Conservation (phyloP, 2,329 filamentous ascomycete species). For the Akanthomyces lecanii region DNA sequence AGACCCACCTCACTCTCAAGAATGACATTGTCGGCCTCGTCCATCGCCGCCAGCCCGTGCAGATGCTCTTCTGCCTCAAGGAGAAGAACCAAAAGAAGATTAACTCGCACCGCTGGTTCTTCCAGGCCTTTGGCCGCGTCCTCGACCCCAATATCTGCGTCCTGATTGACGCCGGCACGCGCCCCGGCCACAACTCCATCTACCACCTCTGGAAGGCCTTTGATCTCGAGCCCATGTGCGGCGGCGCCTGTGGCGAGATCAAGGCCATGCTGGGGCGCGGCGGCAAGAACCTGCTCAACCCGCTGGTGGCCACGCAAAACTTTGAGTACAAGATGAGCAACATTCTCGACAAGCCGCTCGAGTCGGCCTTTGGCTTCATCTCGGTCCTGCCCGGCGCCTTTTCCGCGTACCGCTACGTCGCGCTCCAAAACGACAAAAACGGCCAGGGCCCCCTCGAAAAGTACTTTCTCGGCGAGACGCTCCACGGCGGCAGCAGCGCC, state of each 20-base stretch:
- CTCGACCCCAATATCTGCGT: conserved; percentile 96
- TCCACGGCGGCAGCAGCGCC: conserved; percentile 85
- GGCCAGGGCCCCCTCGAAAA: conserved; percentile 89
- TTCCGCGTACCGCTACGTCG: conserved; percentile 94
- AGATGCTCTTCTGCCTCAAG: conserved; percentile 96
- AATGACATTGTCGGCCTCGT: conserved; percentile 83
- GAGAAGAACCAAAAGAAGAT: conserved; percentile 99
- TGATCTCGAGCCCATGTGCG: conserved; percentile 95
- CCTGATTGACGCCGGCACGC: conserved; percentile 91
- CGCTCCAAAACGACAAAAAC: conserved; percentile 94
- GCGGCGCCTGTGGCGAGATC: conserved; percentile 95
- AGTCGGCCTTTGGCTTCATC: conserved; percentile 97
- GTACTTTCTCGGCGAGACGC: conserved; percentile 95
- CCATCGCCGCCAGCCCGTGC: conserved; percentile 82
- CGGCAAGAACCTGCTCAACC: conserved; percentile 86
- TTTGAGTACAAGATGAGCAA: conserved; percentile 99
- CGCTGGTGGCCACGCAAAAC: conserved; percentile 92
- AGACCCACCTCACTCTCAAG: conserved; percentile 83
- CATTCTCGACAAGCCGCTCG: conserved; percentile 94
- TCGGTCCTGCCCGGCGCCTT: conserved; percentile 94
- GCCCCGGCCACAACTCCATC: conserved; percentile 88
- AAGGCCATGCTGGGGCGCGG: conserved; percentile 89
- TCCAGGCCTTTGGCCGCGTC: conserved; percentile 90
- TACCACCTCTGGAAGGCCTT: conserved; percentile 99
- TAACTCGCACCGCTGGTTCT: conserved; percentile 99